phyloP scores from a whole-genome alignment of 2,329 filamentous ascomycete species.

The Colletotrichum endophyticum region DNA sequence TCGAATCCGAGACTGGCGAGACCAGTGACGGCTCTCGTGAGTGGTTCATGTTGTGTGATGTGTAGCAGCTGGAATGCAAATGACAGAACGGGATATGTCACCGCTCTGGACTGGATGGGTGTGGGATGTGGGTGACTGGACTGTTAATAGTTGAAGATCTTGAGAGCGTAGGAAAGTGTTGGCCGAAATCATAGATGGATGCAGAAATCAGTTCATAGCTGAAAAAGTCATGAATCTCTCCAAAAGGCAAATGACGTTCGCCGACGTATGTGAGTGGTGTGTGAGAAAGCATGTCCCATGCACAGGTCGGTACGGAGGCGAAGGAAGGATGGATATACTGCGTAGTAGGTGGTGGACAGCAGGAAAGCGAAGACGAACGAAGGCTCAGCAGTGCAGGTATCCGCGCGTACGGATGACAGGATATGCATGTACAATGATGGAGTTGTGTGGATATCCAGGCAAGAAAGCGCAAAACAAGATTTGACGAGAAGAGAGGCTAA shows the following conservation, averaged over 20 bases:
- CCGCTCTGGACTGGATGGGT: neutral
- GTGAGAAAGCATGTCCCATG: neutral
- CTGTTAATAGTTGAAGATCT: neutral
- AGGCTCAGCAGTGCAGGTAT: neutral
- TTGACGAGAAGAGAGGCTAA: neutral
- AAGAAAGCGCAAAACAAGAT: constrained; percentile 8
- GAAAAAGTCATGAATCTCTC: neutral
- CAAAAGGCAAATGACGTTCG: neutral
- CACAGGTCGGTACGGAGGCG: neutral
- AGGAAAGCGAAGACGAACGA: neutral
- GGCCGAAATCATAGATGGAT: neutral
- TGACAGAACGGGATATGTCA: neutral
- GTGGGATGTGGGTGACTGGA: neutral
- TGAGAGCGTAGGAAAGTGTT: neutral
- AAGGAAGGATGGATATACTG: neutral
- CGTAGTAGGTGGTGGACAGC: neutral
- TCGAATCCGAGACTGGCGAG: constrained; percentile 9
- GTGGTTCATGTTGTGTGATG: constrained; percentile 23
- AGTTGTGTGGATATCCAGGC: neutral
- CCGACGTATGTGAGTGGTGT: neutral
- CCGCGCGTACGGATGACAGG: neutral
- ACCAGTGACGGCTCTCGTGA: constrained; percentile 25
- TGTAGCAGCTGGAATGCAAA: neutral
- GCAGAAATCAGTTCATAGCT: neutral
- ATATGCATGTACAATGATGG: constrained; percentile 2